Evolutionary conservation across 805 yeast genomes (phyloP).

Genomic region (Nakazawaea laoshanensis): DNA sequence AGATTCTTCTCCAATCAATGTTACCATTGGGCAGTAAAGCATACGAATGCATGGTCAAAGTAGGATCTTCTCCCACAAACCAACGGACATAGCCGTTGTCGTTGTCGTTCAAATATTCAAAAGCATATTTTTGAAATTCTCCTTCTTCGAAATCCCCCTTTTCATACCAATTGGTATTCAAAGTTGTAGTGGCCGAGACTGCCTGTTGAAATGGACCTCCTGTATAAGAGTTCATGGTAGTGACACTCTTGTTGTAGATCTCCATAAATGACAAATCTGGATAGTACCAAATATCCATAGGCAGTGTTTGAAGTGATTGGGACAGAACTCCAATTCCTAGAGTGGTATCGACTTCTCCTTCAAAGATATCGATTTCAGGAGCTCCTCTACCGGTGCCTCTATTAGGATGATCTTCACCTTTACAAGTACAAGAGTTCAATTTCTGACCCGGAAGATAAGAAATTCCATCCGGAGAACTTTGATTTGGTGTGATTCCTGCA

Average conservation of each 20-base stretch:
- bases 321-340: conserved; percentile 33
- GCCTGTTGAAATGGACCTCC: conserved; percentile 48
- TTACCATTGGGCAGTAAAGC: conserved; percentile 43
- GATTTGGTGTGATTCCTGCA: conserved; percentile 42
- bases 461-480: conserved; percentile 38
- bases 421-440: conserved; percentile 34
- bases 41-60: conserved; percentile 32
- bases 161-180: conserved; percentile 38
- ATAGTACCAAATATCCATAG: conserved; percentile 42
- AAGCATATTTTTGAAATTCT: conserved; percentile 33
- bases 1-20: conserved; percentile 34
- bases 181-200: conserved; percentile 34
- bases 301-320: conserved; percentile 43
- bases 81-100: conserved; percentile 33
- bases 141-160: conserved; percentile 20
- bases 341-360: conserved; percentile 31
- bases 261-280: conserved; percentile 40
- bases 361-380: conserved; percentile 41
- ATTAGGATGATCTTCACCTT: conserved; percentile 37
- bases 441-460: conserved; percentile 38
- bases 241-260: conserved; percentile 28
- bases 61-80: conserved; percentile 39
- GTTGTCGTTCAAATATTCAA: conserved; percentile 31
- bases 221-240: conserved; percentile 35
- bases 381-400: conserved; percentile 42